A percentile compares a stretch with the other conserved stretches of the same genome.
Evolutionary conservation across 225 moss, liverwort and hornwort genomes (phyloP).

Genomic region (Physcomitrellopsis africana): DNA sequence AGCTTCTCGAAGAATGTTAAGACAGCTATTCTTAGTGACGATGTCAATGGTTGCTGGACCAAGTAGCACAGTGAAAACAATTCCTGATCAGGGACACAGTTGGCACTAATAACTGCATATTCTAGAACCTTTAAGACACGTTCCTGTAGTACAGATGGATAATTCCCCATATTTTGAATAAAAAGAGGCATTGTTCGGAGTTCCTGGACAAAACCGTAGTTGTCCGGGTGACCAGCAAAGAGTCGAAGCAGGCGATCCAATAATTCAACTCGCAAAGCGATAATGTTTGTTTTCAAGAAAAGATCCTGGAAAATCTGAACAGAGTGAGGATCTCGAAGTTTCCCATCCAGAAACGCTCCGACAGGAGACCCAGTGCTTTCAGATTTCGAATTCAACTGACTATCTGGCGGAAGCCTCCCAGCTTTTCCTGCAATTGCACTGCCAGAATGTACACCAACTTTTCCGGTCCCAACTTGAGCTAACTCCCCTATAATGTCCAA

Average conservation of each 20-base stretch:
- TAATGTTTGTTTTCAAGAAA: conserved; percentile 76
- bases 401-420: conserved; percentile 56
- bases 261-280: conserved; percentile 74
- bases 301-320: conserved; percentile 88
- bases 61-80: conserved; percentile 92
- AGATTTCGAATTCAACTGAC: conserved; percentile 49
- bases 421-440: conserved; percentile 60
- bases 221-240: conserved; percentile 90
- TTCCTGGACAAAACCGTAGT: conserved; percentile 87
- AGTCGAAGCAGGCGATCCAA: conserved; percentile 89
- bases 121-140: conserved; percentile 94
- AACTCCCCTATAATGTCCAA: conserved; percentile 91
- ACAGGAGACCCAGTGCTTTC: conserved; percentile 47
- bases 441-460: conserved; percentile 51
- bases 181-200: conserved; percentile 91
- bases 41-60: conserved; percentile 82
- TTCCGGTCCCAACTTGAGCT: conserved; percentile 75
- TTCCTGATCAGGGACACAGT: conserved; percentile 92
- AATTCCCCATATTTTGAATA: conserved; percentile 87
- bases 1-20: conserved; percentile 92
- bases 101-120: conserved; percentile 89
- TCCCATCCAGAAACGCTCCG: conserved; percentile 73
- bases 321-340: conserved; percentile 76
- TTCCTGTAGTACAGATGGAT: conserved; percentile 84
- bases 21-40: conserved; percentile 71